Percentiles rank a stretch among this genome's conserved stretches.
These are phyloP conservation scores for Pseudohyphozyma bogoriensis DNA, from an alignment of 768 basidiomycete species.

Conservation along the genomic window DNA sequence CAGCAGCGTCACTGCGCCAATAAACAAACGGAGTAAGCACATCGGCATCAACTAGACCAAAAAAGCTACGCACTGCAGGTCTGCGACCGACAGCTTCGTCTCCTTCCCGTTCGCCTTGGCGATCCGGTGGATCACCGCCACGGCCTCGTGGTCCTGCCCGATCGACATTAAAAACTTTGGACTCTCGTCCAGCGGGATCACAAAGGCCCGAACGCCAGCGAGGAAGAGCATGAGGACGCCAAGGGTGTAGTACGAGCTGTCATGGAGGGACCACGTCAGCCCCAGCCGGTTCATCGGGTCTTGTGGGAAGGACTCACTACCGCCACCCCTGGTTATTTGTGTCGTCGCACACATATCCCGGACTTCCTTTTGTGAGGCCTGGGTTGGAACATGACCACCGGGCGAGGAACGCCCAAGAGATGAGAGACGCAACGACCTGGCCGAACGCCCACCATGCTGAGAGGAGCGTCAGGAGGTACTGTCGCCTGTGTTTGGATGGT, in stretches of 20 bases:
- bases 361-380: no score
- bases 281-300: no score
- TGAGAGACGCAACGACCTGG: slow-evolving; percentile 46
- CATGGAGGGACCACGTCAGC: no score
- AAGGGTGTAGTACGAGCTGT: not conserved
- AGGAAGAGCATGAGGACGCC: slow-evolving; percentile 44
- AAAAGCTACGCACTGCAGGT: no score
- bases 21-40: no score
- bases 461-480: slow-evolving; percentile 47
- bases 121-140: slow-evolving; percentile 46
- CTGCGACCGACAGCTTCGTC: slow-evolving; percentile 45
- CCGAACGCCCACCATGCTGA: slow-evolving; percentile 48
- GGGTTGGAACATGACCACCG: slow-evolving; percentile 54
- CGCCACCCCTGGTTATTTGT: slow-evolving; percentile 55
- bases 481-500: no score
- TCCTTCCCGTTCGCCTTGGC: slow-evolving; percentile 46
- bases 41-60: no score
- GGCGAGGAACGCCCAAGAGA: slow-evolving; percentile 51
- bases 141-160: slow-evolving; percentile 51
- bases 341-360: slow-evolving; percentile 44
- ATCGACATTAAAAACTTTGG: slow-evolving; percentile 54
- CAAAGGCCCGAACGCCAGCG: slow-evolving; percentile 49
- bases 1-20: slow-evolving; percentile 5
- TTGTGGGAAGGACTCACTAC: slow-evolving; percentile 37
- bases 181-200: slow-evolving; percentile 54